Percentiles rank a stretch among this genome's conserved stretches.
phyloP scores from a whole-genome alignment of 106 monocot species.

The Allium fistulosum region DNA sequence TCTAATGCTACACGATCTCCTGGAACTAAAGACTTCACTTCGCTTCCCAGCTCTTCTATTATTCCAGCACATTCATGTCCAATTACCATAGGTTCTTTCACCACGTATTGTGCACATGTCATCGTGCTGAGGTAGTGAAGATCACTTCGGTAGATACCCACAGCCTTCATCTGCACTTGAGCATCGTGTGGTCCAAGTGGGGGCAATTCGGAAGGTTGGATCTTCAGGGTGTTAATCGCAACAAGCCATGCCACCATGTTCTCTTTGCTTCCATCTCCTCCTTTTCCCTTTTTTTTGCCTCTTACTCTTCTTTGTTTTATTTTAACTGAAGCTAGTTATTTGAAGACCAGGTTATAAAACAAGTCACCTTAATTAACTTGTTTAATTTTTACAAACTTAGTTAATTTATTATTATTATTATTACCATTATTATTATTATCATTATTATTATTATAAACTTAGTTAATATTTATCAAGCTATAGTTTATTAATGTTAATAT shows the following conservation, averaged over 20 bases:
- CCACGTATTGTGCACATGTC: constrained; percentile 77
- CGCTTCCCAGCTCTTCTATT: constrained; percentile 81
- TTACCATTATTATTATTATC: too few relatives aligned
- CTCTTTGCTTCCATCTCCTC: not conserved
- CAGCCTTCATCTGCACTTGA: constrained; percentile 92
- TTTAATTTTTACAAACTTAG: too few relatives aligned
- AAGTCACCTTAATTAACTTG: too few relatives aligned
- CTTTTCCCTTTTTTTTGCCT: not conserved
- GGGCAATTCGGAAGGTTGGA: constrained; percentile 81
- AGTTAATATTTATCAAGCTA: too few relatives aligned
- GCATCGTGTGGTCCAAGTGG: constrained; percentile 74
- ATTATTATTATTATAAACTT: too few relatives aligned
- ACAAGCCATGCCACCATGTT: constrained; percentile 96
- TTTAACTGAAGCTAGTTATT: too few relatives aligned
- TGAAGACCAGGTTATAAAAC: too few relatives aligned
- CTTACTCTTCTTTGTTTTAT: not conserved
- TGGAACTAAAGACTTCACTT: constrained; percentile 51
- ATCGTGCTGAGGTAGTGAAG: constrained; percentile 90
- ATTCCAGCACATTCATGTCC: constrained; percentile 97
- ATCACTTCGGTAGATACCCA: constrained; percentile 96
- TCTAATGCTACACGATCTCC: constrained; percentile 92
- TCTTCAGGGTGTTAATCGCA: constrained; percentile 69
- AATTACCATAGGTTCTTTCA: constrained; percentile 98
- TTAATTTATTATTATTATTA: too few relatives aligned
- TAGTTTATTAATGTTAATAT: too few relatives aligned